These are phyloP conservation scores for Phyllosticta capitalensis DNA, from an alignment of 2,329 filamentous ascomycete species.

Conservation along the genomic window DNA sequence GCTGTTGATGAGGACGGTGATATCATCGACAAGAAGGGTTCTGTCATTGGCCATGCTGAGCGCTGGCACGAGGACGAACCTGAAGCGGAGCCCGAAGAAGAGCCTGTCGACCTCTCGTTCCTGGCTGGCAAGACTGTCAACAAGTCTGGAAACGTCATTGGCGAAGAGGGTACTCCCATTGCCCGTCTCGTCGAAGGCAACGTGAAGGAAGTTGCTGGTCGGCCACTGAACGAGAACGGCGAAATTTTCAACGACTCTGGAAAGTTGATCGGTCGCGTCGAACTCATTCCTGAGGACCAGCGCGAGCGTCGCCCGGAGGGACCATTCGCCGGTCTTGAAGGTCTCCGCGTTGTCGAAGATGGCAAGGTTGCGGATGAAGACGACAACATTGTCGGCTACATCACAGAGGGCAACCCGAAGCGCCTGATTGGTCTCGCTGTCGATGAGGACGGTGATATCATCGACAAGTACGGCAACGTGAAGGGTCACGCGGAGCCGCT, in stretches of 20 bases:
- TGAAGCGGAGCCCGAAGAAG: conserved; percentile 33
- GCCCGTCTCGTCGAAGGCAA: conserved; percentile 61
- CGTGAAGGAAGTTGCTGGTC: conserved; percentile 52
- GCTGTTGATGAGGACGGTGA: conserved; percentile 44
- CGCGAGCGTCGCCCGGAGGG: conserved; percentile 42
- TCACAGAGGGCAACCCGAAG: conserved; percentile 51
- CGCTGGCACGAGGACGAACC: conserved; percentile 57
- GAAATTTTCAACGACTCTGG: conserved; percentile 66
- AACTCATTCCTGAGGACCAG: conserved; percentile 59
- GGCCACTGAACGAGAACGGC: conserved; percentile 62
- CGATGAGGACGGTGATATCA: conserved; percentile 53
- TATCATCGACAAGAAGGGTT: conserved; percentile 45
- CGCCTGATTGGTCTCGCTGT: conserved; percentile 50
- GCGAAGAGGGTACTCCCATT: conserved; percentile 41
- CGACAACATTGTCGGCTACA: conserved; percentile 42
- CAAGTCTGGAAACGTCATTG: conserved; percentile 43
- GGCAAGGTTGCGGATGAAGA: conserved; percentile 42
- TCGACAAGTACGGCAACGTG: conserved; percentile 53
- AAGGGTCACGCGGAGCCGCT: conserved; percentile 51
- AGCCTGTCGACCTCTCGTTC: conserved; percentile 34
- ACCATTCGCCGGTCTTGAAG: conserved; percentile 41
- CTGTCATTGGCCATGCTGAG: conserved; percentile 42
- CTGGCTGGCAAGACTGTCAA: conserved; percentile 40
- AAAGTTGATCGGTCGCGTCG: conserved; percentile 57
- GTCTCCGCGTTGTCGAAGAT: conserved; percentile 38